Evolutionary conservation across 192 early-diverging fungal species (phyloP).

Genomic region (Backusella liffmaniae): DNA sequence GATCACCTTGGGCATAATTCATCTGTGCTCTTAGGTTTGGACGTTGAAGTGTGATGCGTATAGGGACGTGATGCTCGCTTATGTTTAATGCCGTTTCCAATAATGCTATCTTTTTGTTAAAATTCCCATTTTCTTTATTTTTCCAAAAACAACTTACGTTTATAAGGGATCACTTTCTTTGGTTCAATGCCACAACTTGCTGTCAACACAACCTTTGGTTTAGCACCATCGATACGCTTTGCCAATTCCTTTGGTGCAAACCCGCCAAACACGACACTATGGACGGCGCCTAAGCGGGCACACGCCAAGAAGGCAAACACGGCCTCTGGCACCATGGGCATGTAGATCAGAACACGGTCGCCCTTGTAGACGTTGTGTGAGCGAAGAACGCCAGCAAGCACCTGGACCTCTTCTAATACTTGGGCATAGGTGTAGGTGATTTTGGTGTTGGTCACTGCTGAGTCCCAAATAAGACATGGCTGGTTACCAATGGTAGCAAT

Average conservation of each 20-base stretch:
- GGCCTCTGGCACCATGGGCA: slow-evolving; percentile 83
- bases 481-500: slow-evolving; percentile 54
- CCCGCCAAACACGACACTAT: slow-evolving; percentile 81
- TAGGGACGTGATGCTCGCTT: slow-evolving; percentile 44
- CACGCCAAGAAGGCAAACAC: slow-evolving; percentile 85
- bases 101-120: slow-evolving; percentile 41
- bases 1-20: slow-evolving; percentile 52
- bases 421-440: slow-evolving; percentile 63
- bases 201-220: slow-evolving; percentile 72
- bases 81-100: slow-evolving; percentile 69
- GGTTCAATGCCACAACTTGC: slow-evolving; percentile 83
- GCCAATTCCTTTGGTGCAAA: slow-evolving; percentile 76
- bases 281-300: slow-evolving; percentile 79
- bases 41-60: slow-evolving; percentile 66
- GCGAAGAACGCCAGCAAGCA: slow-evolving; percentile 62
- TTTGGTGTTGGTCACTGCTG: slow-evolving; percentile 58
- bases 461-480: slow-evolving; percentile 75
- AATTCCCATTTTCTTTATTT: neutral
- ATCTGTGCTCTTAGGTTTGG: slow-evolving; percentile 51
- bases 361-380: slow-evolving; percentile 63
- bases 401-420: slow-evolving; percentile 65
- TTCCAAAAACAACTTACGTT: slow-evolving; percentile 37
- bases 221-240: slow-evolving; percentile 81
- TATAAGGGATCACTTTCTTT: slow-evolving; percentile 70
- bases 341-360: slow-evolving; percentile 79